These are phyloP conservation scores for Metschnikowia rubicola DNA, from an alignment of 805 yeast species.

Conservation along the genomic window DNA sequence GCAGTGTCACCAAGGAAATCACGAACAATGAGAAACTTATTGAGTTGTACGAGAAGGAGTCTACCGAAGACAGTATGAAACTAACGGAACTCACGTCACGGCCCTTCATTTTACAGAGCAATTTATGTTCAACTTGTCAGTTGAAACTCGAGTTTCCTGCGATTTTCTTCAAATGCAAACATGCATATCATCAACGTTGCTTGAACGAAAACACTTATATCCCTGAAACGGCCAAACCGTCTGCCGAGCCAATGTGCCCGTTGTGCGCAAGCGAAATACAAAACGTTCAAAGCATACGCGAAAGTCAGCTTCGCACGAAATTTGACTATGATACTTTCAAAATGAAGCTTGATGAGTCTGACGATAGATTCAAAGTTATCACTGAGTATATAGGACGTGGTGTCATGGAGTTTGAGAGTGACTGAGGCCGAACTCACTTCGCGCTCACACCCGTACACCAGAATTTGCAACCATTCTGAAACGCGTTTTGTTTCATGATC, in stretches of 20 bases:
- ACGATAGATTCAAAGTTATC: conserved; percentile 68
- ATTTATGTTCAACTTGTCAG: conserved; percentile 64
- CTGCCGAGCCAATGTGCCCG: conserved; percentile 52
- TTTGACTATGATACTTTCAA: conserved; percentile 63
- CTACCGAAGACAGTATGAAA: conserved; percentile 49
- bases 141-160: conserved; percentile 70
- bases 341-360: conserved; percentile 48
- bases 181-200: conserved; percentile 83
- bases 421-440: not conserved
- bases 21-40: conserved; percentile 64
- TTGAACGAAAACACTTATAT: conserved; percentile 46
- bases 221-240: conserved; percentile 11
- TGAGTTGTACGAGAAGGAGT: conserved; percentile 64
- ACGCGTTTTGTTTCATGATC: not conserved
- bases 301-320: conserved; percentile 61
- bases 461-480: conserved; percentile 17
- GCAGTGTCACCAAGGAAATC: conserved; percentile 59
- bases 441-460: conserved; percentile 10
- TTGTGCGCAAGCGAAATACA: conserved; percentile 44
- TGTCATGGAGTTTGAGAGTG: conserved; percentile 53
- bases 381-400: conserved; percentile 87
- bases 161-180: conserved; percentile 81
- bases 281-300: not conserved
- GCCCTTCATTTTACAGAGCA: conserved; percentile 56
- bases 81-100: conserved; percentile 47